Conservation (phyloP, 1,284 basidiomycete genomes). For the Marasmius oreades region DNA sequence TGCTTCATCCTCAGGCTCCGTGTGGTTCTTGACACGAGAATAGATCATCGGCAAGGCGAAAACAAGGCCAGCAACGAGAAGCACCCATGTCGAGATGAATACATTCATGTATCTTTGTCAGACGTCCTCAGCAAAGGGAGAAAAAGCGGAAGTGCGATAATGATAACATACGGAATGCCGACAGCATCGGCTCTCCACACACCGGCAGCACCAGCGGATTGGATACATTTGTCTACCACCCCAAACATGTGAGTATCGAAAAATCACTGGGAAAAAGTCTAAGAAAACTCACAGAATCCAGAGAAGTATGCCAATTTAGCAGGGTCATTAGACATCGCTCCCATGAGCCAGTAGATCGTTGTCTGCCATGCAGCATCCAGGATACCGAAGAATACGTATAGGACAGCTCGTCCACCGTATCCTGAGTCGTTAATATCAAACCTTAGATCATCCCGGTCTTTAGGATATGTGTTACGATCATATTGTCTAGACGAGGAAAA, state of each 20-base stretch:
- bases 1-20: slow-evolving; percentile 41
- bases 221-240: slow-evolving; percentile 47
- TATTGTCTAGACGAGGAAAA: slow-evolving; percentile 41
- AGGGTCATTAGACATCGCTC: slow-evolving; percentile 58
- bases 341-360: slow-evolving; percentile 55
- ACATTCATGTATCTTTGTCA: slow-evolving; percentile 48
- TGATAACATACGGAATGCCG: slow-evolving; percentile 37
- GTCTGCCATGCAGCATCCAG: slow-evolving; percentile 56
- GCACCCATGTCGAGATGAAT: slow-evolving; percentile 50
- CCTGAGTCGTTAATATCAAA: slow-evolving; percentile 51
- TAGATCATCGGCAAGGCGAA: slow-evolving; percentile 54
- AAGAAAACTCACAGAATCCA: slow-evolving; percentile 40
- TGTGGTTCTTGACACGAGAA: slow-evolving; percentile 47
- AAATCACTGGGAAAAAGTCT: neutral
- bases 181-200: slow-evolving; percentile 48
- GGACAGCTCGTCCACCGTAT: slow-evolving; percentile 48
- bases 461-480: slow-evolving; percentile 46
- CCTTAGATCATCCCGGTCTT: slow-evolving; percentile 28
- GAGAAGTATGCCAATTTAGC: slow-evolving; percentile 53
- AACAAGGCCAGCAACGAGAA: slow-evolving; percentile 44
- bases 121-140: neutral
- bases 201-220: slow-evolving; percentile 53
- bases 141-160: neutral
- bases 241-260: neutral
- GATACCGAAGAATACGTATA: slow-evolving; percentile 60